Evolutionary conservation across 768 basidiomycete genomes (phyloP).

Genomic region (Mycena olivaceomarginata): DNA sequence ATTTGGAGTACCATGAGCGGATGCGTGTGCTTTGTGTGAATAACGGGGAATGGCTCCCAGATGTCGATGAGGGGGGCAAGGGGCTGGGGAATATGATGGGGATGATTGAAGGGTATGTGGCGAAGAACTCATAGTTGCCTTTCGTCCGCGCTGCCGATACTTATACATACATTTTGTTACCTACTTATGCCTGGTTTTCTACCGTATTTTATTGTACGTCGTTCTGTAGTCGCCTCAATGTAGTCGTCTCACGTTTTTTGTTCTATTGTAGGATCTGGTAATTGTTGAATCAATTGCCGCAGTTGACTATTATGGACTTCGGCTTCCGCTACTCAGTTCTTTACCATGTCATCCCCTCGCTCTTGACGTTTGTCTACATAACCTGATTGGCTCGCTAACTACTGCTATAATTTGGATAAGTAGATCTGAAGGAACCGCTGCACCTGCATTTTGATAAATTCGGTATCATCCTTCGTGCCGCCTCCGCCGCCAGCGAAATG

Average conservation of each 20-base stretch:
- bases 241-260: neutral
- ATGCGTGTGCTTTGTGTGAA: constrained; percentile 98
- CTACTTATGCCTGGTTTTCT: constrained; percentile 12
- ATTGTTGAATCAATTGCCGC: no score
- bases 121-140: constrained; percentile 21
- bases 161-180: constrained; percentile 11
- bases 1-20: constrained; percentile 90
- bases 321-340: no score
- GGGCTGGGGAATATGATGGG: constrained; percentile 84
- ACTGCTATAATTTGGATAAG: no score
- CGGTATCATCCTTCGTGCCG: constrained; percentile 38
- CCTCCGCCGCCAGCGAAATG: constrained; percentile 43
- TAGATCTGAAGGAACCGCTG: constrained; percentile 29
- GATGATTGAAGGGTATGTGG: constrained; percentile 74
- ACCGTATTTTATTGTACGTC: constrained; percentile 14
- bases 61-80: constrained; percentile 50
- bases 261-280: no score
- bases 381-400: no score
- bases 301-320: no score
- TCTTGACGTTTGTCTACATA: no score
- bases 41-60: constrained; percentile 95
- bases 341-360: neutral
- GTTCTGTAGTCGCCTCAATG: constrained; percentile 9
- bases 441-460: constrained; percentile 38
- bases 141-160: neutral